Conservation (phyloP, 139 green algal genomes). For the Auxenochlorella pyrenoidosa region DNA sequence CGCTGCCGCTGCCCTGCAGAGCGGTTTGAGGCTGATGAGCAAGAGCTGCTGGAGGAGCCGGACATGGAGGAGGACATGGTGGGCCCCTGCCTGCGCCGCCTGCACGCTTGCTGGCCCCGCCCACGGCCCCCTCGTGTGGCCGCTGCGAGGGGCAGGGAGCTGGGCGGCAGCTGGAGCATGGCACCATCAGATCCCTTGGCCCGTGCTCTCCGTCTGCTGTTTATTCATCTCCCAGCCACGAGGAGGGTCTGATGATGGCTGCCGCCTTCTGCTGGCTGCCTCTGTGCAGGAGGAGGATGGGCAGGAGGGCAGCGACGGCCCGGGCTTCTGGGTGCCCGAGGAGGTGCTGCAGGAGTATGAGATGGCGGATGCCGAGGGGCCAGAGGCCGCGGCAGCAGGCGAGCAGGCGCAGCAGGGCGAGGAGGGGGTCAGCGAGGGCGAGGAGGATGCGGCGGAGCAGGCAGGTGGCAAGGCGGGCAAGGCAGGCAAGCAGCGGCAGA, state of each 20-base stretch:
- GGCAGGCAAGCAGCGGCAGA: neutral
- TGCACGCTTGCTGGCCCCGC: no score
- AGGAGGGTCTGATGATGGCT: no score
- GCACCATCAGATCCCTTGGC: no score
- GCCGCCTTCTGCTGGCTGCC: neutral
- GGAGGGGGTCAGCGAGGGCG: neutral
- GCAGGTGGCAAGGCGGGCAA: neutral
- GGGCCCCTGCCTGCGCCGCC: neutral
- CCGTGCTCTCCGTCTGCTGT: no score
- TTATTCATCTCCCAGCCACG: neutral
- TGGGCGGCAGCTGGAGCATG: no score
- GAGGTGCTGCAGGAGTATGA: slow-evolving; percentile 32
- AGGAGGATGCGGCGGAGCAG: neutral
- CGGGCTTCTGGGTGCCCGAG: slow-evolving; percentile 14
- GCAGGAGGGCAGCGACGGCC: slow-evolving; percentile 12
- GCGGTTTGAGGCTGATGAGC: slow-evolving; percentile 67
- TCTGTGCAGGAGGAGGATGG: slow-evolving; percentile 19
- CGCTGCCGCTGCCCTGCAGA: slow-evolving; percentile 60
- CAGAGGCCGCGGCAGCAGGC: neutral
- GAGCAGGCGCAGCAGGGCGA: neutral
- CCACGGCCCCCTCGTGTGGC: no score
- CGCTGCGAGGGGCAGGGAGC: no score
- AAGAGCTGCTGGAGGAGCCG: slow-evolving; percentile 73
- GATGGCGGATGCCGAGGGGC: slow-evolving; percentile 15
- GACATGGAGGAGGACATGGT: slow-evolving; percentile 9